Base-by-base conservation (phyloP, 1,284 basidiomycete genomes). In the Austroboletus novae-zelandiae region DNA sequence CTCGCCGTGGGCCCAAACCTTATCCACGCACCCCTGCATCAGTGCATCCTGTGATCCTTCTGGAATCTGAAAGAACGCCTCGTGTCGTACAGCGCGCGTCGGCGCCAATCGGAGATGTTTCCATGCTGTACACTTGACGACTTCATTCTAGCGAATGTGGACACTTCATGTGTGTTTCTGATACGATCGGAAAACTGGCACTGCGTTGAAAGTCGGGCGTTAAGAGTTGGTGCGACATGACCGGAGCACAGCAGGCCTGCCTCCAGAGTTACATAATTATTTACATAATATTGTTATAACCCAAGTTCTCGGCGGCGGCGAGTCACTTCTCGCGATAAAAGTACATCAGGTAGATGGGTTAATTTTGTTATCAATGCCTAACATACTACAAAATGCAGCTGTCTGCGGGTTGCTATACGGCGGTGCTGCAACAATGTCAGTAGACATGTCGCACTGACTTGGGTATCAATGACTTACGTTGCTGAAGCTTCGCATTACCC, bases 391-490 rank as follows among this genome's bases (percentile, higher is more conserved):
- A 58, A 98, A 89, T 1, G 92, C 86, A 49, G 84, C 83, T 0
- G 95, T 99, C 64, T 98, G 96, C 9, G 91, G 89, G 62, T 97
- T 98, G 6, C 86, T 84, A 68, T 91, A 66, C 27, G 37, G 53
- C 2, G 62, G 60, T 7, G 62, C 60, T 65, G 47, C 13, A n/a
- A 46, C 14, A 32, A 37, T 13, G 44, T 49, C 37, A 49, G 46
- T 20, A 54, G n/a, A n/a, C 35, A 31, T 3, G 43, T 43, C 43
- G 14, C 29, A 47, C 31, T 46, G 20, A 43, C 17, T 18, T 39
- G 40, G 7, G 39, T 43, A 40, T 31, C 31, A 59, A 57, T 17
- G 41, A 43, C 78, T 69, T 61, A 83, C 84, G 83, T 67, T 81
- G 82, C 46, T 68, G 66, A 44, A 59, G 56, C 41, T 62, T 67